phyloP scores from a whole-genome alignment of 1,284 basidiomycete genomes.

The Leccinum subrobustum region DNA sequence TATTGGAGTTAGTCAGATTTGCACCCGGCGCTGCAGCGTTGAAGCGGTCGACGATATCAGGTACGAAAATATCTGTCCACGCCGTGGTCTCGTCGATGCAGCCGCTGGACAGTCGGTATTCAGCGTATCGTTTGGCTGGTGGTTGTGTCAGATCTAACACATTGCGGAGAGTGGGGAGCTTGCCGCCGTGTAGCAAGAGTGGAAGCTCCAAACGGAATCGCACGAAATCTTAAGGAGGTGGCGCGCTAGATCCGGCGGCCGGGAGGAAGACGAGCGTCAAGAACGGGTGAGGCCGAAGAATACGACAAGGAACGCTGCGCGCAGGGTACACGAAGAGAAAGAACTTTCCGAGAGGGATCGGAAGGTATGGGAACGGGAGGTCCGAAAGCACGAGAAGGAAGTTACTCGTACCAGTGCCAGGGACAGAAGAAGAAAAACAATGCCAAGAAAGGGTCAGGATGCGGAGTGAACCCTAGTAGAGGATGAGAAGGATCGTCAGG shows the following conservation, averaged over 20 bases:
- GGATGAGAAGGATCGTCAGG: neutral
- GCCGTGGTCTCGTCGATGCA: too few species aligned
- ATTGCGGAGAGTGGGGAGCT: too few species aligned
- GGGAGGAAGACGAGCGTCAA: constrained; percentile 17
- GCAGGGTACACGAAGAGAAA: constrained; percentile 7
- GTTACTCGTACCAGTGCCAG: neutral
- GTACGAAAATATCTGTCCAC: too few species aligned
- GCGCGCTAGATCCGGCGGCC: constrained; percentile 1
- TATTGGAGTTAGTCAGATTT: too few species aligned
- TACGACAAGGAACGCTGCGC: constrained; percentile 2
- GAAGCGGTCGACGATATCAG: too few species aligned
- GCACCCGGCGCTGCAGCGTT: too few species aligned
- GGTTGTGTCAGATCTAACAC: too few species aligned
- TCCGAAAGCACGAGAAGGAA: neutral
- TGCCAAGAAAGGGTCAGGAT: constrained; percentile 5
- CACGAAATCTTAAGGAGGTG: constrained; percentile 16
- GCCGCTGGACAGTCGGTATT: too few species aligned
- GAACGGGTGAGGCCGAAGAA: constrained; percentile 4
- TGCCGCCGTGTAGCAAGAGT: neutral
- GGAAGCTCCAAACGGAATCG: constrained; percentile 13
- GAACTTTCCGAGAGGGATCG: constrained; percentile 2
- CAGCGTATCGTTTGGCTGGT: too few species aligned
- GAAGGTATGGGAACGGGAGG: constrained; percentile 1
- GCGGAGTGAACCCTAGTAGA: constrained; percentile 11
- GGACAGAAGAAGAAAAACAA: constrained; percentile 5